Evolutionary conservation across 768 basidiomycete species (phyloP).

Genomic region (Lactarius hatsudake): DNA sequence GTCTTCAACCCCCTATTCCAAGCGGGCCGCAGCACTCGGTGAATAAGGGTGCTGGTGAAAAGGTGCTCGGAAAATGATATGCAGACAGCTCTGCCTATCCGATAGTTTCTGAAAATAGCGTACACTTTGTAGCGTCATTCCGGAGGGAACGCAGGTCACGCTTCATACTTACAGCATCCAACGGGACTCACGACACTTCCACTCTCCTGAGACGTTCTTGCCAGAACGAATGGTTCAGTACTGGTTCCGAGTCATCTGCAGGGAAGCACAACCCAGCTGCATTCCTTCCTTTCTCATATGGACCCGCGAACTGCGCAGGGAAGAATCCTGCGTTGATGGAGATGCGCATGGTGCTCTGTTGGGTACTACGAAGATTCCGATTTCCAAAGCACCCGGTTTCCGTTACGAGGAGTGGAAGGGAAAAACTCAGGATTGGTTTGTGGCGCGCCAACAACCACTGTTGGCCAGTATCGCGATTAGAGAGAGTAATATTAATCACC

Average conservation of each 20-base stretch:
- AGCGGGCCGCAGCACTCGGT: conserved; percentile 11
- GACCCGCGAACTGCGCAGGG: conserved; percentile 28
- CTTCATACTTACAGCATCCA: conserved; percentile 9
- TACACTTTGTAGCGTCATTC: neutral
- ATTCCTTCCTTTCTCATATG: conserved; percentile 28
- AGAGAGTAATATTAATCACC: neutral
- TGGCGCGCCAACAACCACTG: neutral
- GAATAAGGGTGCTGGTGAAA: neutral
- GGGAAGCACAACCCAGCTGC: conserved; percentile 15
- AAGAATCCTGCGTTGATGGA: conserved; percentile 28
- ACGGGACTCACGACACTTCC: conserved; percentile 8
- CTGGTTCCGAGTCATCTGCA: neutral
- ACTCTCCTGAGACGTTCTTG: neutral
- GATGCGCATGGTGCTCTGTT: conserved; percentile 4
- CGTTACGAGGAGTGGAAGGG: neutral
- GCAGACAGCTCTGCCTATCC: neutral
- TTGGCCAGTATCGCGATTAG: neutral
- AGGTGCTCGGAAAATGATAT: conserved; percentile 1
- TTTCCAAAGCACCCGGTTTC: neutral
- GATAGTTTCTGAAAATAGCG: neutral
- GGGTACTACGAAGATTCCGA: conserved; percentile 19
- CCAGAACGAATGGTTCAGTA: conserved; percentile 10
- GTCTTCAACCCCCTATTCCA: conserved; percentile 7
- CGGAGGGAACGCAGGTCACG: conserved; percentile 2
- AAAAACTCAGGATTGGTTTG: conserved; percentile 5